phyloP scores from a whole-genome alignment of 2,329 filamentous ascomycete species.

The Scleromitrula shiraiana region DNA sequence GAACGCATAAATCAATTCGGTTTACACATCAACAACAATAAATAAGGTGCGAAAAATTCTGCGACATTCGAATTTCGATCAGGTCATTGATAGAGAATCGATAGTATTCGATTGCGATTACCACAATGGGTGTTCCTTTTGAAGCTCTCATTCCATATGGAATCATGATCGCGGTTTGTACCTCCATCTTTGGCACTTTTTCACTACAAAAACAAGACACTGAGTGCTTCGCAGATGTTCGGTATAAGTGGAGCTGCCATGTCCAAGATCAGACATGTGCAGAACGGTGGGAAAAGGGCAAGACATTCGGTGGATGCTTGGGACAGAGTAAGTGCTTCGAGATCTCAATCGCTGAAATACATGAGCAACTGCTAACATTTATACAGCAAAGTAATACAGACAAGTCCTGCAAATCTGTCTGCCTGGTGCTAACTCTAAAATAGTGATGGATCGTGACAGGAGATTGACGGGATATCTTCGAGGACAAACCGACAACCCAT shows the following conservation, averaged over 20 bases:
- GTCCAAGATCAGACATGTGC: conserved; percentile 32
- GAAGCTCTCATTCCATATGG: conserved; percentile 35
- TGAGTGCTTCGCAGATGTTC: conserved; percentile 32
- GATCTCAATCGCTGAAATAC: background rate
- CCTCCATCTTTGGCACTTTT: conserved; percentile 2
- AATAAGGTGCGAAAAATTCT: conserved; percentile 14
- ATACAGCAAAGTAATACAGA: conserved; percentile 30
- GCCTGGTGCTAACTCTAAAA: conserved; percentile 13
- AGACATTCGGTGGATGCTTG: conserved; percentile 34
- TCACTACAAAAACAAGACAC: conserved; percentile 7
- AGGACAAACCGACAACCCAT: conserved; percentile 32
- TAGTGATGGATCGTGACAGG: conserved; percentile 37
- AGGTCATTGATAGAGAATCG: conserved; percentile 8
- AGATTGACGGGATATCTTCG: conserved; percentile 34
- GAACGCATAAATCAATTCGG: conserved; percentile 15
- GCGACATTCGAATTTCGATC: background rate
- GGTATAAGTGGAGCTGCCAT: conserved; percentile 33
- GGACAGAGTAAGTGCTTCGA: conserved; percentile 31
- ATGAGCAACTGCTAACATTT: conserved; percentile 19
- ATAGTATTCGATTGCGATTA: conserved; percentile 18
- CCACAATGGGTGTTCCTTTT: conserved; percentile 35
- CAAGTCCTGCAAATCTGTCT: background rate
- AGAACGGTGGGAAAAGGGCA: conserved; percentile 34
- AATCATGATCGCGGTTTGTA: conserved; percentile 33
- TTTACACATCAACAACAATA: conserved; percentile 15